Evolutionary conservation across 345 rosid genomes (phyloP).

Genomic region (Tarenaya hassleriana): DNA sequence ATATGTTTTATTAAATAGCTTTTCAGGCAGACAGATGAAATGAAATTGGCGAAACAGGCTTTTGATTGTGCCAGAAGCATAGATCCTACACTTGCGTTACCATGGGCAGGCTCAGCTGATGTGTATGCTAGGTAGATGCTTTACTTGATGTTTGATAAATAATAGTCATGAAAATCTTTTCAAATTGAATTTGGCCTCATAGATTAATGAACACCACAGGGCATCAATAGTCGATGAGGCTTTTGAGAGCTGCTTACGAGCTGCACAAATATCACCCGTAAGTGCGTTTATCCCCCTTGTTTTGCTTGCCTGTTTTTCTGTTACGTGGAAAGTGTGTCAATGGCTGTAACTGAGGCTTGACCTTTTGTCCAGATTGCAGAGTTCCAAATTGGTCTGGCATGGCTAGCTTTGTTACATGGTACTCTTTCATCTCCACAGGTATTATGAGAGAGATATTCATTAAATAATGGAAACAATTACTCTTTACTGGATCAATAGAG

Average conservation of each 20-base stretch:
- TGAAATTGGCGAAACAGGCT: slow-evolving; percentile 73
- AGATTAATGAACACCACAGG: slow-evolving; percentile 38
- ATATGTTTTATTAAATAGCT: slow-evolving; percentile 43
- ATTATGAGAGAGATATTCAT: slow-evolving; percentile 9
- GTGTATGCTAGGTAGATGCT: slow-evolving; percentile 45
- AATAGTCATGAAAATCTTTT: slow-evolving; percentile 1
- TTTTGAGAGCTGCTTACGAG: slow-evolving; percentile 89
- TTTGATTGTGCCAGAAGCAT: slow-evolving; percentile 93
- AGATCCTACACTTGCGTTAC: slow-evolving; percentile 91
- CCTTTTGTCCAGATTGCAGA: slow-evolving; percentile 66
- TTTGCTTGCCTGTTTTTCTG: slow-evolving; percentile 8
- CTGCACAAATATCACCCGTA: slow-evolving; percentile 84
- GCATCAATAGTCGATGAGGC: slow-evolving; percentile 59
- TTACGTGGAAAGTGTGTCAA: slow-evolving; percentile 1
- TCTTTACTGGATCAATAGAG: background rate
- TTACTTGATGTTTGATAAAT: slow-evolving; percentile 14
- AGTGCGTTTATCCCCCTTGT: slow-evolving; percentile 27
- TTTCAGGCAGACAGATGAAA: slow-evolving; percentile 57
- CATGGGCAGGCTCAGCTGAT: slow-evolving; percentile 99
- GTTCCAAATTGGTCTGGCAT: slow-evolving; percentile 86
- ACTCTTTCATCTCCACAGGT: slow-evolving; percentile 81
- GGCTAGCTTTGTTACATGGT: slow-evolving; percentile 66
- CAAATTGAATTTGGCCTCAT: slow-evolving; percentile 1
- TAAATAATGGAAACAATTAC: background rate
- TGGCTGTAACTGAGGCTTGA: slow-evolving; percentile 20